Base-by-base conservation (phyloP, 768 basidiomycete genomes). In the Kondoa malvinella region DNA sequence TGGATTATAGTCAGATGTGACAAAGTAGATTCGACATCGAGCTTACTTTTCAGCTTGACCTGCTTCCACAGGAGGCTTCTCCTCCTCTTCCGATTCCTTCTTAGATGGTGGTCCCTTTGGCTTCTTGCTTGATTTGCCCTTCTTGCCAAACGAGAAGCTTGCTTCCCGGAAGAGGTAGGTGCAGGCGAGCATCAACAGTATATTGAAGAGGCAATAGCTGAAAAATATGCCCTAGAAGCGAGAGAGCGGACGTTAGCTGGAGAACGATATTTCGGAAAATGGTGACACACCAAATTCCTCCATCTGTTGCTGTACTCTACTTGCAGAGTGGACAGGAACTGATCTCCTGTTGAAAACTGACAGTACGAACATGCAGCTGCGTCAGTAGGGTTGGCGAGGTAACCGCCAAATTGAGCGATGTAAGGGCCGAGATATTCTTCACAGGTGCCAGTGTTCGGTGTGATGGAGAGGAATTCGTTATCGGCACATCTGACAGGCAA, bases 391-490 rank as follows among this genome's bases (percentile, higher is more conserved):
- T 71, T 68, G 32, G 68, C 50, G 14, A 72, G 65, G 68, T 72
- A 73, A 1, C 74, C 73, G 26, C 60, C 68, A 16, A 29, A 25
- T 2, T 29, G 15, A 16, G 60, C 14, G 14, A 70, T 69, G 70
- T 65, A 75, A 15, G 56, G 4, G 25, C 32, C 25, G 30, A 75
- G 69, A 68, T 64, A 75, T 4, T 31, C 34, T 56, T 66, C 62
- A 63, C 74, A 75, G 14, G 66, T 64, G 1, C 73, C 73, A 1
- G 70, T 65, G 1, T 72, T 73, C 33, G 74, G 74, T 56, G 70
- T 66, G 67, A 75, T 25, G 69, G 70, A 70, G 34, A 72, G 64
- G 21, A 29, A 15, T 8, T 56, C 56, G 12, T 57, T 70, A 65
- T 71, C 70, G 32, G 65, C 64, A 30, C 73, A 66, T 17, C 21